Percentiles rank a stretch among this genome's conserved stretches.
These are phyloP conservation scores for Blechomonas ayalai DNA, from an alignment of 208 protist genomes.

Conservation along the genomic window DNA sequence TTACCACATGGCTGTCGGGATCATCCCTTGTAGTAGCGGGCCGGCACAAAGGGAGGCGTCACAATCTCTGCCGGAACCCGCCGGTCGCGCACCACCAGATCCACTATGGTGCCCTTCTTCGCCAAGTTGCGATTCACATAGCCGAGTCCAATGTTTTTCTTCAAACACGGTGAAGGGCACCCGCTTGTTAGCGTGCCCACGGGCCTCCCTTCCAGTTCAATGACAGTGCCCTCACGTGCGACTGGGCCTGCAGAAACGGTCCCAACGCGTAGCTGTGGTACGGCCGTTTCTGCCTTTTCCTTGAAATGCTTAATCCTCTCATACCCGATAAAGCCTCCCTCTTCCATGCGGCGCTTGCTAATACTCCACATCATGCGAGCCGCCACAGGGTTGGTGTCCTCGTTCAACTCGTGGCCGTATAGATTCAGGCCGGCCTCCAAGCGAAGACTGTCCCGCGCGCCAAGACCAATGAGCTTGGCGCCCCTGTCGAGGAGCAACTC, in stretches of 20 bases:
- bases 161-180: constrained; percentile 76
- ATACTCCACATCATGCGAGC: constrained; percentile 94
- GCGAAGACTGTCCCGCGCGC: constrained; percentile 93
- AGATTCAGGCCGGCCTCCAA: constrained; percentile 97
- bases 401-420: constrained; percentile 96
- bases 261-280: constrained; percentile 82
- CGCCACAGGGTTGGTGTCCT: constrained; percentile 91
- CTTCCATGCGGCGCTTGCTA: constrained; percentile 86
- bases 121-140: constrained; percentile 80
- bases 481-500: constrained; percentile 46
- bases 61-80: constrained; percentile 62
- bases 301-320: constrained; percentile 63
- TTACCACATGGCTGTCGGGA: no score
- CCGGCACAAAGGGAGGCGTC: constrained; percentile 91
- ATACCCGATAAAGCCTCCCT: constrained; percentile 92
- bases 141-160: constrained; percentile 88
- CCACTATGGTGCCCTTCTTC: constrained; percentile 65
- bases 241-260: constrained; percentile 86
- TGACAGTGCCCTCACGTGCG: constrained; percentile 67
- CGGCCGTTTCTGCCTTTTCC: constrained; percentile 31
- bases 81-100: constrained; percentile 89
- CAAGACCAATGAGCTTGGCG: constrained; percentile 85
- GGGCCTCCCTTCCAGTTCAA: constrained; percentile 57
- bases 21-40: constrained; percentile 57
- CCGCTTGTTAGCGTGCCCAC: constrained; percentile 92